Evolutionary conservation across 306 rosid species (phyloP).

Genomic region (Glycyrrhiza uralensis): DNA sequence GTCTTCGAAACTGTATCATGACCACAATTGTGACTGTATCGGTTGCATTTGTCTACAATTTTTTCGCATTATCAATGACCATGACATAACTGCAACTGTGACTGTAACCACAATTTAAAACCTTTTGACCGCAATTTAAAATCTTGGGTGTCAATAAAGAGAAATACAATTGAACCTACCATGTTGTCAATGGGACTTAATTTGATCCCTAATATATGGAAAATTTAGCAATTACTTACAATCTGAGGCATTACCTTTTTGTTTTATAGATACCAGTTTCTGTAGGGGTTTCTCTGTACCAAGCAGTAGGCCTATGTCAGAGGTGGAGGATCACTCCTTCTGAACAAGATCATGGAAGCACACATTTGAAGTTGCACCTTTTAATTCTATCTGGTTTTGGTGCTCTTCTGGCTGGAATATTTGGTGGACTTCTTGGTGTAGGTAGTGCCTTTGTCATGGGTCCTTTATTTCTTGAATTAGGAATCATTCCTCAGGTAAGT

Average conservation of each 20-base stretch:
- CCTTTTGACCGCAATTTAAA: no score
- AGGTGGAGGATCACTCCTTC: constrained; percentile 50
- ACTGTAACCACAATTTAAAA: no score
- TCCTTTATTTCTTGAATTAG: constrained; percentile 73
- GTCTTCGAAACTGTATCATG: no score
- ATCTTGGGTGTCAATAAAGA: no score
- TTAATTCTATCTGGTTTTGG: constrained; percentile 42
- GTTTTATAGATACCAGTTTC: constrained; percentile 65
- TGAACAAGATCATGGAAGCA: constrained; percentile 40
- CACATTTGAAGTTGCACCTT: constrained; percentile 47
- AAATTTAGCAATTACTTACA: not conserved
- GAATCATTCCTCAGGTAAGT: constrained; percentile 71
- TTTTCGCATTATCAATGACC: no score
- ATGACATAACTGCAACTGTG: no score
- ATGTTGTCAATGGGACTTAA: no score
- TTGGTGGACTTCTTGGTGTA: constrained; percentile 83
- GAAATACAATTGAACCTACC: no score
- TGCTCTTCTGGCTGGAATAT: constrained; percentile 59
- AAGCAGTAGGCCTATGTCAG: constrained; percentile 57
- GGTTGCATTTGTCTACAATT: no score
- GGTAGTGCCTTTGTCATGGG: constrained; percentile 93
- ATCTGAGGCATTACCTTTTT: not conserved
- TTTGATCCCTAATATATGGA: not conserved
- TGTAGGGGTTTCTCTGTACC: constrained; percentile 52
- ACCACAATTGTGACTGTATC: no score